Evolutionary conservation across 352 stramenopile species (phyloP).

Genomic region (Pythium folliculosum): DNA sequence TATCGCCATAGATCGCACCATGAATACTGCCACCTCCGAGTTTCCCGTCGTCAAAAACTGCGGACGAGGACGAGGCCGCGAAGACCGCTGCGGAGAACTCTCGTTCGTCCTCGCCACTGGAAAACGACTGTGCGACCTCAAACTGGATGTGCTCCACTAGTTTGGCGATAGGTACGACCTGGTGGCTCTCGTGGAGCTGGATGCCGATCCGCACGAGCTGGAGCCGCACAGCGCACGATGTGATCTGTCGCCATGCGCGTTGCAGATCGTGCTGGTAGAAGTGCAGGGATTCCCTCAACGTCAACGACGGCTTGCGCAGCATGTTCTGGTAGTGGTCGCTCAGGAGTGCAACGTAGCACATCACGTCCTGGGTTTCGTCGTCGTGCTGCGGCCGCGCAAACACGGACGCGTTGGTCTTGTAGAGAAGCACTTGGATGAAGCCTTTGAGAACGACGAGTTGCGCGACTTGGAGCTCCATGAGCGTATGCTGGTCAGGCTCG

Average conservation of each 20-base stretch:
- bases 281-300: slow-evolving; percentile 57
- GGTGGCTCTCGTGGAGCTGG: slow-evolving; percentile 38
- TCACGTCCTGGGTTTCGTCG: slow-evolving; percentile 25
- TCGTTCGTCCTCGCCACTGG: slow-evolving; percentile 8
- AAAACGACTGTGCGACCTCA: slow-evolving; percentile 33
- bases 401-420: slow-evolving; percentile 35
- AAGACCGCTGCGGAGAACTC: slow-evolving; percentile 10
- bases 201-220: slow-evolving; percentile 66
- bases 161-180: slow-evolving; percentile 38
- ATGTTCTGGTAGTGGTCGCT: slow-evolving; percentile 56
- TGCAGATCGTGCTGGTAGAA: slow-evolving; percentile 67
- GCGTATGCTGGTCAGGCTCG: slow-evolving; percentile 6
- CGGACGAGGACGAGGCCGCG: slow-evolving; percentile 11
- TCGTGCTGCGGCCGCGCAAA: slow-evolving; percentile 18
- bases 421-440: slow-evolving; percentile 55
- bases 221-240: slow-evolving; percentile 45
- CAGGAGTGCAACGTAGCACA: slow-evolving; percentile 62
- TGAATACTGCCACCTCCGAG: slow-evolving; percentile 24
- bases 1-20: slow-evolving; percentile 18
- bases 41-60: slow-evolving; percentile 29
- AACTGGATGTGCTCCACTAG: slow-evolving; percentile 47
- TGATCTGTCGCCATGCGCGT: slow-evolving; percentile 46
- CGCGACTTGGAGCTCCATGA: slow-evolving; percentile 39
- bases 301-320: slow-evolving; percentile 31
- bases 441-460: slow-evolving; percentile 66